Percentiles rank a stretch among this genome's conserved stretches.
Conservation (phyloP, 179 eudicot species). For the Camellia oleifera region DNA sequence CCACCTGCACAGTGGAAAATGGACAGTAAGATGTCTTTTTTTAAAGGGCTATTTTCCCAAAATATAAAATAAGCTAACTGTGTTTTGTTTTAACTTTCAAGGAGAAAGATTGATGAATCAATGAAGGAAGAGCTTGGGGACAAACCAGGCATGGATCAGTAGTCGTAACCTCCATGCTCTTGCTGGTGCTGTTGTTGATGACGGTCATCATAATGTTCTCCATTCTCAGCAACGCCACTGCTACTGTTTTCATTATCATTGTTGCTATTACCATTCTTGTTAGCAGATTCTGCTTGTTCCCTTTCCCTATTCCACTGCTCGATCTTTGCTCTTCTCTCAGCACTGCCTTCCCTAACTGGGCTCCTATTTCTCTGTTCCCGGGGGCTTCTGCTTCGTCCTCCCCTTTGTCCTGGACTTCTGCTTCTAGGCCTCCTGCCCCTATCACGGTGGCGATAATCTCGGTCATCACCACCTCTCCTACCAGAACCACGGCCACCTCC, state of each 20-base stretch:
- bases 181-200: conserved; percentile 30
- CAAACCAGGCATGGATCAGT: conserved; percentile 50
- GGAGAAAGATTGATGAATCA: conserved; percentile 1
- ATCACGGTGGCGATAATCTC: conserved; percentile 54
- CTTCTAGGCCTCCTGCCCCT: conserved; percentile 86
- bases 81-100: conserved; percentile 5
- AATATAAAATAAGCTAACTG: conserved; percentile 5
- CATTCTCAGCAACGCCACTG: conserved; percentile 30
- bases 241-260: conserved; percentile 22
- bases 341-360: conserved; percentile 86
- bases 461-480: conserved; percentile 72
- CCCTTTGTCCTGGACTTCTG: conserved; percentile 79
- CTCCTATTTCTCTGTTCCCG: conserved; percentile 71
- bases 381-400: conserved; percentile 80
- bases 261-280: conserved; percentile 24
- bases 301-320: conserved; percentile 94
- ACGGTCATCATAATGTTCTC: conserved; percentile 35
- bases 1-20: conserved; percentile 96
- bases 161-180: conserved; percentile 27
- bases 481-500: conserved; percentile 69
- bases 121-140: conserved; percentile 7
- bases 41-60: conserved; percentile 14
- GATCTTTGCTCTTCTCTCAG: conserved; percentile 94
- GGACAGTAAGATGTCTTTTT: conserved; percentile 58
- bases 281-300: conserved; percentile 49